Evolutionary conservation across 306 rosid species (phyloP).

Genomic region (Pachyrhizus erosus): DNA sequence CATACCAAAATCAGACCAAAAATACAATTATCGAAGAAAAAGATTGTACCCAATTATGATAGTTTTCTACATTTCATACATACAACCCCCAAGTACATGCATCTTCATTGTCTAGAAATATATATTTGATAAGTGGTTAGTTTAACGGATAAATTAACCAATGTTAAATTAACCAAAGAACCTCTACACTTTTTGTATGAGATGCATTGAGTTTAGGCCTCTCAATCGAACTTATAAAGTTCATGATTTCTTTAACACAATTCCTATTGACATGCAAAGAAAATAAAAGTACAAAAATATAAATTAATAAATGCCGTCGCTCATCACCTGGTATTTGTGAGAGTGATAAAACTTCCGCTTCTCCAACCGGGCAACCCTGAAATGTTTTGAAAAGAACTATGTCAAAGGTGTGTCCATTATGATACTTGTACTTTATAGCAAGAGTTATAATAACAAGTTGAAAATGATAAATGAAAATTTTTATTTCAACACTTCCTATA

Average conservation of each 20-base stretch:
- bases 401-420: conserved; percentile 34
- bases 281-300: conserved; percentile 22
- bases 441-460: conserved; percentile 29
- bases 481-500: conserved; percentile 16
- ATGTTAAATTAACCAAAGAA: background rate
- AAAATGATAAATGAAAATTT: conserved; percentile 16
- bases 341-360: conserved; percentile 86
- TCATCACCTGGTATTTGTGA: conserved; percentile 77
- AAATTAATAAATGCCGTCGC: conserved; percentile 1
- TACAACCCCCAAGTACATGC: conserved; percentile 10
- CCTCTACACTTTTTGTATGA: background rate
- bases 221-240: background rate
- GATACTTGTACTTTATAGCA: conserved; percentile 3
- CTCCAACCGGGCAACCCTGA: conserved; percentile 66
- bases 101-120: background rate
- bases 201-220: conserved; percentile 10
- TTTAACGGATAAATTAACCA: background rate
- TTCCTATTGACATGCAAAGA: conserved; percentile 5
- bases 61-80: conserved; percentile 9
- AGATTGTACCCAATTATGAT: background rate
- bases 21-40: conserved; percentile 1
- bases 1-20: background rate
- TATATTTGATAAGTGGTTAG: background rate
- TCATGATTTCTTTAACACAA: conserved; percentile 13
- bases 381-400: conserved; percentile 41